These are phyloP conservation scores for Fusarium paranaense DNA, from an alignment of 2,329 filamentous ascomycete genomes.

Conservation along the genomic window DNA sequence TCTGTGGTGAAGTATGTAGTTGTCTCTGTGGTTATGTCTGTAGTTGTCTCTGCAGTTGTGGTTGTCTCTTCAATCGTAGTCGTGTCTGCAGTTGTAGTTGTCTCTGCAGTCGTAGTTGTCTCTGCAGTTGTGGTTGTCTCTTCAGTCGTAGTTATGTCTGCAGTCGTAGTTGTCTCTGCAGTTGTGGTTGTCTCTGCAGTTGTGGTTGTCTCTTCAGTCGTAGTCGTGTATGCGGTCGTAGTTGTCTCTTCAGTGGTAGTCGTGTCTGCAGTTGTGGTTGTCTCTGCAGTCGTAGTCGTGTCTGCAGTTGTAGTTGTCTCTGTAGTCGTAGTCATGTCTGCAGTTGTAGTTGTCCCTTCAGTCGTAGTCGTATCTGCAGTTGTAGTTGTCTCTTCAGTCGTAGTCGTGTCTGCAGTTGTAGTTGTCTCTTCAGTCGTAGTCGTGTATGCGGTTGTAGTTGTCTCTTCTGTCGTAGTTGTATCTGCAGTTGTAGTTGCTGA, in stretches of 20 bases:
- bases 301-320: background rate
- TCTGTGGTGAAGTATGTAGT: background rate
- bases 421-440: background rate
- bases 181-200: background rate
- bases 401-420: background rate
- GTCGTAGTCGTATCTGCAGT: background rate
- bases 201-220: background rate
- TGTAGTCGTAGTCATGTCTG: background rate
- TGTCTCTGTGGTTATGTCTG: background rate
- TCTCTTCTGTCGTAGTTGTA: background rate
- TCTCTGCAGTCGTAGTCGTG: background rate
- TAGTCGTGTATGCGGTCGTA: background rate
- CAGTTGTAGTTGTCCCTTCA: background rate
- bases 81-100: background rate
- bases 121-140: background rate
- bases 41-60: background rate
- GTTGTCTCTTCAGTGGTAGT: background rate
- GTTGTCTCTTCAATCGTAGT: background rate
- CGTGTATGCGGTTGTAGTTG: background rate
- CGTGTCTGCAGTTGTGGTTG: background rate
- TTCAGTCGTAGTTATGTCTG: background rate
- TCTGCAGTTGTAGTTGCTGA: background rate
- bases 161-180: background rate
- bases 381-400: background rate
- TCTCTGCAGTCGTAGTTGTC: background rate